Base-by-base conservation (phyloP, 345 rosid genomes). In the Orychophragmus violaceus region DNA sequence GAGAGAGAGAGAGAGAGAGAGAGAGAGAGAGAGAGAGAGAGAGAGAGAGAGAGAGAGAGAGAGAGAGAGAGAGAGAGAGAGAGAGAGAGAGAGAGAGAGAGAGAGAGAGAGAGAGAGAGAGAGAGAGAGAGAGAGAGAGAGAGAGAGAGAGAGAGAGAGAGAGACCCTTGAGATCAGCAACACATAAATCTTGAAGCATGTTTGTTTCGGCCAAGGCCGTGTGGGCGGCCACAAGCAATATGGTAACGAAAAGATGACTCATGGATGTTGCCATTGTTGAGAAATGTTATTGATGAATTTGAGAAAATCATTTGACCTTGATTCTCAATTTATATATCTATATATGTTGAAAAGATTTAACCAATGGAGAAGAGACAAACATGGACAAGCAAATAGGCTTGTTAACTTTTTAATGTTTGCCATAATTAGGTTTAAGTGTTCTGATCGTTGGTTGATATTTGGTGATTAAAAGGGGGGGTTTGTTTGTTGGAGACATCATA, bases 131-230 rank as follows among this genome's bases (percentile, higher is more conserved):
- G 6, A 8, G 9, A 27, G n/a, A 45, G 5, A 49, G 7, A 29
- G 3, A 51, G 45, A 37, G 9, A 42, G 25, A 24, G 18, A 46
- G 65, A 37, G 41, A 56, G 36, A 17, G n/a, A 53, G 16, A 6
- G 18, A 8, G 71, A 84, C 93, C 80, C 8, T 82, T 77, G 53
- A 79, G 81, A 71, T 91, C 90, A 33, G 98, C 98, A 50, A 89
- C 98, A 49, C 98, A 91, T 39, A 91, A 49, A 68, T 91, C 98
- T 74, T 91, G 98, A 35, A 91, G 96, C 74, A 71, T 25, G 50
- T 83, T 85, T 9, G 87, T 79, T 69, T 91, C 98, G 8, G 87
- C 87, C 3, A 66, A 1, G 45, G 77, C 75, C 49, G 70, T 22
- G 69, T 63, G 56, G 49, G 80, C 46, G 68, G 76, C 66, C 36